phyloP scores from a whole-genome alignment of 2,329 filamentous ascomycete species.

The Ploettnerulaceae sp. region DNA sequence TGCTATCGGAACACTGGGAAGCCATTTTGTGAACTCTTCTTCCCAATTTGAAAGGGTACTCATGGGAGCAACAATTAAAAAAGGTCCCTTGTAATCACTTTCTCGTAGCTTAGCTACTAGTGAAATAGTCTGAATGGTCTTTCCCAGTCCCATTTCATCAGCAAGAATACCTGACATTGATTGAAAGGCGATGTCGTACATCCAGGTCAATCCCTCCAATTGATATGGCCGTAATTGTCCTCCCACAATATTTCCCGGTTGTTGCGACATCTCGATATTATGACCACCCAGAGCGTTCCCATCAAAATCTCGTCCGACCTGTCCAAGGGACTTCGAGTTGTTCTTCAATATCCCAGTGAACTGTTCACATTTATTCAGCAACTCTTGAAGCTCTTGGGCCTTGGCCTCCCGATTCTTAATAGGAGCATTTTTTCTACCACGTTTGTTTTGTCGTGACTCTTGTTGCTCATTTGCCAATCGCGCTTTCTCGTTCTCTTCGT shows the following conservation, averaged over 20 bases:
- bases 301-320: constrained; percentile 56
- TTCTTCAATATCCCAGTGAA: constrained; percentile 60
- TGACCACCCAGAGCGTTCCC: constrained; percentile 57
- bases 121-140: constrained; percentile 49
- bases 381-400: constrained; percentile 53
- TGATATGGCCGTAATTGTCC: constrained; percentile 94
- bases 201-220: constrained; percentile 90
- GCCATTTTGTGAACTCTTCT: constrained; percentile 88
- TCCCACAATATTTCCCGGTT: constrained; percentile 78
- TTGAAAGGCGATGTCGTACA: constrained; percentile 60
- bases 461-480: constrained; percentile 44
- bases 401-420: constrained; percentile 51
- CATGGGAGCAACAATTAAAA: constrained; percentile 82
- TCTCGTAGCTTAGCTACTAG: constrained; percentile 74
- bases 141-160: constrained; percentile 59
- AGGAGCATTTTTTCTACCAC: constrained; percentile 28
- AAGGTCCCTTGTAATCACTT: constrained; percentile 78
- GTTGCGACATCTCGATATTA: constrained; percentile 72
- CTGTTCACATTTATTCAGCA: constrained; percentile 54
- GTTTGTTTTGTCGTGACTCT: constrained; percentile 29
- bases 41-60: constrained; percentile 96
- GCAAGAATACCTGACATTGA: constrained; percentile 60
- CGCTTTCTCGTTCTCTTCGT: constrained; percentile 43
- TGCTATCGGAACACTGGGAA: constrained; percentile 79
- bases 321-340: constrained; percentile 58